Evolutionary conservation across 176 grass and related monocot species (phyloP).

Genomic region (Eleusine indica): DNA sequence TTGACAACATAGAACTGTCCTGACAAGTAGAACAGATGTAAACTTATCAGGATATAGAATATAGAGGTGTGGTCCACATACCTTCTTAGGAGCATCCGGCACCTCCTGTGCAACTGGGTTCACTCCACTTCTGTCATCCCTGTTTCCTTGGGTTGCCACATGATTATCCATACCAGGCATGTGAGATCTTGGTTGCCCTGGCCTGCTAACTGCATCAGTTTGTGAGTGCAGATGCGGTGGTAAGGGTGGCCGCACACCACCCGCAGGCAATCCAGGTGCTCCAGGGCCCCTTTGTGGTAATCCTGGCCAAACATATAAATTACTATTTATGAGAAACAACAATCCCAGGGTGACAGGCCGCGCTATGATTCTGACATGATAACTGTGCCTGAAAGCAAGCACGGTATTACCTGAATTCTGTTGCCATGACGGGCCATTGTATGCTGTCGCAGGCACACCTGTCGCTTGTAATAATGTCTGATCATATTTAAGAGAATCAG

Average conservation of each 20-base stretch:
- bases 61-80: constrained; percentile 28
- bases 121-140: constrained; percentile 54
- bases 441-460: constrained; percentile 82
- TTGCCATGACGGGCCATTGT: constrained; percentile 76
- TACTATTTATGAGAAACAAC: constrained; percentile 30
- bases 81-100: constrained; percentile 71
- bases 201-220: constrained; percentile 47
- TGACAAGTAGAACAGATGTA: constrained; percentile 1
- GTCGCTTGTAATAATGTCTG: constrained; percentile 74
- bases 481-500: constrained; percentile 81
- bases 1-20: constrained; percentile 19
- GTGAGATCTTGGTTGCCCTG: constrained; percentile 63
- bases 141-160: constrained; percentile 44
- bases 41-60: constrained; percentile 16
- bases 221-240: constrained; percentile 70
- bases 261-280: constrained; percentile 46
- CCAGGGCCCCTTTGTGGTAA: constrained; percentile 61
- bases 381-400: constrained; percentile 19
- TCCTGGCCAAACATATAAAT: constrained; percentile 52
- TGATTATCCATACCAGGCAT: constrained; percentile 72
- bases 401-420: constrained; percentile 62
- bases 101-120: constrained; percentile 50
- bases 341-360: constrained; percentile 10
- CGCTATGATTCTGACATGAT: constrained; percentile 11
- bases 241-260: constrained; percentile 67